Evolutionary conservation across 2,329 filamentous ascomycete genomes (phyloP), one percentile per base, ranked within the genome.

Genomic region (Penicillium sp.): DNA sequence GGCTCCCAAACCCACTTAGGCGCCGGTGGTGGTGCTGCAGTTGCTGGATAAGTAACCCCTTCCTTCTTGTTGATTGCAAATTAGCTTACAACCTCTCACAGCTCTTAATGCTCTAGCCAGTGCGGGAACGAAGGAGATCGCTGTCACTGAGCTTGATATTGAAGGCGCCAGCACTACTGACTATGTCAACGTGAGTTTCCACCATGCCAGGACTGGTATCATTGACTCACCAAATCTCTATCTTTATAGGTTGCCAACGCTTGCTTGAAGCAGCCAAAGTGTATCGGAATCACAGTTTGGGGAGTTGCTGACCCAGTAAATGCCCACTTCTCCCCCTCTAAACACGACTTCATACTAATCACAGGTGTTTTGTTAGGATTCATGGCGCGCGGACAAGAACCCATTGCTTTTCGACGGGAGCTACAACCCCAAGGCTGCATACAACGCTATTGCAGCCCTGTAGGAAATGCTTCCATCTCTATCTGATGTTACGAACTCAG

Each of bases 61-160:
- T 38, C 7, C 30, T 36, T 11, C n/a, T 17, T 26, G 14, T 22
- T 3, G 19, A 43, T 31, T 36, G 38, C 56, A 38, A n/a, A 43
- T 22, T 42, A 47, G 30, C 61, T 67, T 5, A 67, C 55, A 44
- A 2, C 44, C 51, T 53, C 69, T 72, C 17, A 79, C 80, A 53
- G 73, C 84, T 19, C 75, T 88, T 55, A 74, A 79, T 63, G 73
- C 75, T 0, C 77, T 87, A 17, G 84, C 82, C 31, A 71, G 67
- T 11, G 75, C 79, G 6, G 80, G 78, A 14, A 70, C 77, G 17
- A 72, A 71, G 43, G 84, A 88, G 66, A 80, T 87, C 31, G 85
- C 86, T 6, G 78, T 88, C 46, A 88, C 86, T 1, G 86, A 88
- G 74, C 78, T 88, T 22, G 88, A 90, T 66, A 88, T 90, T 64